Base-by-base conservation (phyloP, 371 early-diverging fungal genomes). In the Blakeslea trispora region DNA sequence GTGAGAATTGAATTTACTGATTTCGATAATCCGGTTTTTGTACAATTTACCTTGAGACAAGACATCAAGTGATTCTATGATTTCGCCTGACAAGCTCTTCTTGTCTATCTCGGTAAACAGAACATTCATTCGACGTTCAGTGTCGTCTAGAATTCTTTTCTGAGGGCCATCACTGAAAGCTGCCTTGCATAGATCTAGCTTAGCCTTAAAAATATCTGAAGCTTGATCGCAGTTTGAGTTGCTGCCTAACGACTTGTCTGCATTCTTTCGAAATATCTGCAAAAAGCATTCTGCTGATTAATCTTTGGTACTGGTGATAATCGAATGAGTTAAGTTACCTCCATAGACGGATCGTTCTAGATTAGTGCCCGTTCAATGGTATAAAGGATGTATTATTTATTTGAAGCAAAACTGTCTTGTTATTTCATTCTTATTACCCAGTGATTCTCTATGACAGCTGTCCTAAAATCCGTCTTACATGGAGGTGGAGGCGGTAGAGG, bases 61-160 rank as follows among this genome's bases (percentile, higher is more conserved):
- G 32, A 73, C 66, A 17, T 60, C 72, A 1, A 83, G 64, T 18
- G 72, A 66, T 13, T 40, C 45, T 6, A 70, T 50, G 14, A 89
- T 68, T 17, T 79, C 75, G 10, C 66, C 69, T 24, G 77, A 69
- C 7, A 83, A 66, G 19, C 75, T 72, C 8, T 68, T 63, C 14
- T 77, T 70, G 45, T 83, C 75, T 63, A 89, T 54, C 56, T 80
- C 79, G n/a, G 77, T 77, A 43, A 81, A 60, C 37, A 89, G 53
- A 5, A 56, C 64, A 22, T 68, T 57, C 22, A 89, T 63, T 51
- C 81, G 72, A 54, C 79, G 78, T n/a, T 74, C 70, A 0, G 86
- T 81, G 55, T 89, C 87, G 21, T 83, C 83, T 51, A 81, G 70
- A 62, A 82, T 75, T 18, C 80, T 64, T 63, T 78, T 79, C 59